Percentiles rank a stretch among this genome's conserved stretches.
Evolutionary conservation across 139 green algal genomes (phyloP).

Genomic region (Microglena sp.): DNA sequence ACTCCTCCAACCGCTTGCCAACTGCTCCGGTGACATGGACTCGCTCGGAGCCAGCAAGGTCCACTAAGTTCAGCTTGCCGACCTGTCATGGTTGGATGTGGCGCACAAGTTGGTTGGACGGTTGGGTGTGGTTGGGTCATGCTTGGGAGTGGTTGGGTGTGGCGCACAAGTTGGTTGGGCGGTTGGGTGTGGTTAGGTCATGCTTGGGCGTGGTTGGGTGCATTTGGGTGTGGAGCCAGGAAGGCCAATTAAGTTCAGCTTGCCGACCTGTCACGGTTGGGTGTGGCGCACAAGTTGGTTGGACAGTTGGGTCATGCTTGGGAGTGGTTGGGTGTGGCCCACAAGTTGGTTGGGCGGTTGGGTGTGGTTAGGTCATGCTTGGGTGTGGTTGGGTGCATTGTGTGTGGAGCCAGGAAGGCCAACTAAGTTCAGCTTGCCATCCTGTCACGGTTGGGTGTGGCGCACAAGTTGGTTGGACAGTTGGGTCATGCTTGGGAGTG

Average conservation of each 20-base stretch:
- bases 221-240: no score
- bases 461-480: background rate
- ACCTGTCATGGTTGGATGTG: conserved; percentile 35
- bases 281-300: background rate
- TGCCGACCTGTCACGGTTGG: conserved; percentile 61
- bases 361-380: background rate
- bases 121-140: background rate
- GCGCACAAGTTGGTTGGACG: background rate
- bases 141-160: no score
- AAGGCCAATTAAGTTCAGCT: conserved; percentile 96
- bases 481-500: no score
- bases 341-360: background rate
- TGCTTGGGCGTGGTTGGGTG: no score
- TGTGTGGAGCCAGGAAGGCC: conserved; percentile 86
- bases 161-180: background rate
- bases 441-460: conserved; percentile 21
- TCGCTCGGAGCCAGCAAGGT: conserved; percentile 88
- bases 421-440: conserved; percentile 97
- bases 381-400: no score
- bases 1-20: conserved; percentile 87
- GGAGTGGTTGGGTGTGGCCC: no score
- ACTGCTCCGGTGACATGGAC: conserved; percentile 87
- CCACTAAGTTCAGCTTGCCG: conserved; percentile 96
- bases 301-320: background rate
- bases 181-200: background rate